Evolutionary conservation across 306 rosid genomes (phyloP).

Genomic region (Trifolium dubium): DNA sequence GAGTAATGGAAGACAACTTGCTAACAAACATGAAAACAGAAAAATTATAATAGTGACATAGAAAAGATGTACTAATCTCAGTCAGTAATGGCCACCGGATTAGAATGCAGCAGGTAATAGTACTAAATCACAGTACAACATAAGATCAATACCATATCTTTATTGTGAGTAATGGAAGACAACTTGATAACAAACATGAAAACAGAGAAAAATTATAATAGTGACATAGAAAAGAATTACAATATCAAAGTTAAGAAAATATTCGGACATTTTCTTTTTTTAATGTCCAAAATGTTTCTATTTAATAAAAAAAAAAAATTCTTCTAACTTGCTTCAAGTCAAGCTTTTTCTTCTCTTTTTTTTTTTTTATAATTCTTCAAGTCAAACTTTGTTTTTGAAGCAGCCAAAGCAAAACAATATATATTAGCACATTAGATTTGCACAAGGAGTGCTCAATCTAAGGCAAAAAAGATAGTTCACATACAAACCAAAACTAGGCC

Average conservation of each 20-base stretch:
- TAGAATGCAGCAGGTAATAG: constrained; percentile 31
- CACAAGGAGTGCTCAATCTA: no score
- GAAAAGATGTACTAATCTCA: not conserved
- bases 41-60: no score
- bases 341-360: no score
- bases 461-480: no score
- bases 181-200: constrained; percentile 18
- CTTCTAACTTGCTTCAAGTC: constrained; percentile 8
- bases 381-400: no score
- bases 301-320: not conserved
- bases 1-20: no score
- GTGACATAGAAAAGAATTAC: constrained; percentile 16
- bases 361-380: not conserved
- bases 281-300: constrained; percentile 10
- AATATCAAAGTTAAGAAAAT: constrained; percentile 24
- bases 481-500: no score
- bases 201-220: not conserved
- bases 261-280: constrained; percentile 2
- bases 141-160: no score
- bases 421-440: no score
- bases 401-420: no score
- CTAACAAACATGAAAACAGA: no score
- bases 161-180: constrained; percentile 16
- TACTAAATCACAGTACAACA: no score
- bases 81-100: constrained; percentile 1